Conservation (phyloP, 306 rosid genomes). For the Dryas octopetala region DNA sequence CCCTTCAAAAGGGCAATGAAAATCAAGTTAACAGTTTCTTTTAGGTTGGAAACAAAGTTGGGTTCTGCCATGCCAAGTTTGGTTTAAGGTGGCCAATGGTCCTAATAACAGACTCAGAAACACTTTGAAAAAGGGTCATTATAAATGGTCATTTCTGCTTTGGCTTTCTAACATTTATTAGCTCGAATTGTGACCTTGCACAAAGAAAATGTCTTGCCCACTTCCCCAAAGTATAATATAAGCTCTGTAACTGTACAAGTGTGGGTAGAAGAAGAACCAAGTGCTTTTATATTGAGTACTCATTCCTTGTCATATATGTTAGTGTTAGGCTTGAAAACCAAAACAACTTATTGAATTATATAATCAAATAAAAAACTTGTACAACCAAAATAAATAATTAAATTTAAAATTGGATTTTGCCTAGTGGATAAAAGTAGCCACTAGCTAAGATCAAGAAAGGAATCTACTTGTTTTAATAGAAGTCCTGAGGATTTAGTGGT, state of each 20-base stretch:
- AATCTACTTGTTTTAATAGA: too few species aligned
- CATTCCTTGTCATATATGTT: not conserved
- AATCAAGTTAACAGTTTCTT: not conserved
- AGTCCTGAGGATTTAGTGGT: too few species aligned
- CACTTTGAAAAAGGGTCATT: not conserved
- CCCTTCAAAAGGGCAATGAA: not conserved
- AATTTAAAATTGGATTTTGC: too few species aligned
- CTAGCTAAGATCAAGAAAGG: too few species aligned
- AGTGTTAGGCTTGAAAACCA: slow-evolving; percentile 5
- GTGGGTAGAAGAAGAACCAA: slow-evolving; percentile 8
- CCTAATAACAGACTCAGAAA: not conserved
- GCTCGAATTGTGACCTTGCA: not conserved
- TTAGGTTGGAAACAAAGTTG: slow-evolving; percentile 1
- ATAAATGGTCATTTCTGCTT: not conserved
- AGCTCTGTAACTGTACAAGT: not conserved
- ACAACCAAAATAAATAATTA: too few species aligned
- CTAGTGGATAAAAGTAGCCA: too few species aligned
- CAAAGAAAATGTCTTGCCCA: not conserved
- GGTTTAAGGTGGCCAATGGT: not conserved
- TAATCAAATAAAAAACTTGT: not conserved
- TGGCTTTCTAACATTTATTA: slow-evolving; percentile 1
- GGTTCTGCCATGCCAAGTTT: not conserved
- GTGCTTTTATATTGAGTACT: not conserved
- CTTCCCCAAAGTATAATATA: not conserved
- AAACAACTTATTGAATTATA: not conserved